phyloP scores from a whole-genome alignment of 2,329 filamentous ascomycete genomes.

The Apiospora phragmitis region DNA sequence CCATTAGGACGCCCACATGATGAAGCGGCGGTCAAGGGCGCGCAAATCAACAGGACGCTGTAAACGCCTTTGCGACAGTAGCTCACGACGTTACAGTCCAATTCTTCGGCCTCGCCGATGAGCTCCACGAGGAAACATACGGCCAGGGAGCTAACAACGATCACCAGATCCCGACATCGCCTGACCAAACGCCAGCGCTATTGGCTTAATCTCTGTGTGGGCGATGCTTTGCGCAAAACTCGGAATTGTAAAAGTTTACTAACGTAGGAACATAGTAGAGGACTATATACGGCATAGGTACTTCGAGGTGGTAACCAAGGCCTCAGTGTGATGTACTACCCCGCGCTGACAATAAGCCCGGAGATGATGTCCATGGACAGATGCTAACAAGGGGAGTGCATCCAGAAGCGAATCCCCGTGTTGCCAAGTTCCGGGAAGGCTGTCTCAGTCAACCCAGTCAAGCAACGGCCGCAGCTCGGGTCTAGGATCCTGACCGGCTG shows the following conservation, averaged over 20 bases:
- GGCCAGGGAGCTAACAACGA: neutral
- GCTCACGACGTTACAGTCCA: neutral
- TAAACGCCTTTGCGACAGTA: neutral
- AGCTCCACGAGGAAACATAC: neutral
- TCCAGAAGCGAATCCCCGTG: neutral
- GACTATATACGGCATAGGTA: neutral
- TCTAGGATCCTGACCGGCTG: neutral
- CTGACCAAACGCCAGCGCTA: neutral
- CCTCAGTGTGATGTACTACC: neutral
- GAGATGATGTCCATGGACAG: neutral
- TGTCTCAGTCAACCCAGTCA: neutral
- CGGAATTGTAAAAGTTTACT: no score
- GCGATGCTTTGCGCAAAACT: neutral
- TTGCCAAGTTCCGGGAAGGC: neutral
- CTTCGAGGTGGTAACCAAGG: neutral
- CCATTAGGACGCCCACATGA: neutral
- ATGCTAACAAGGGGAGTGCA: neutral
- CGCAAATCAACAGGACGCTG: neutral
- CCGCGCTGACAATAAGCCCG: neutral
- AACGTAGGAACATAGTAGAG: neutral
- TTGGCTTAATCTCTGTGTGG: neutral
- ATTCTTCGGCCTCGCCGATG: neutral
- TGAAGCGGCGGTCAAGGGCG: neutral
- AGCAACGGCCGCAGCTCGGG: neutral
- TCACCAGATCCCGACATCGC: neutral